Evolutionary conservation across 306 rosid genomes (phyloP), one percentile per base, ranked within the genome.

Genomic region (Acacia melanoxylon): DNA sequence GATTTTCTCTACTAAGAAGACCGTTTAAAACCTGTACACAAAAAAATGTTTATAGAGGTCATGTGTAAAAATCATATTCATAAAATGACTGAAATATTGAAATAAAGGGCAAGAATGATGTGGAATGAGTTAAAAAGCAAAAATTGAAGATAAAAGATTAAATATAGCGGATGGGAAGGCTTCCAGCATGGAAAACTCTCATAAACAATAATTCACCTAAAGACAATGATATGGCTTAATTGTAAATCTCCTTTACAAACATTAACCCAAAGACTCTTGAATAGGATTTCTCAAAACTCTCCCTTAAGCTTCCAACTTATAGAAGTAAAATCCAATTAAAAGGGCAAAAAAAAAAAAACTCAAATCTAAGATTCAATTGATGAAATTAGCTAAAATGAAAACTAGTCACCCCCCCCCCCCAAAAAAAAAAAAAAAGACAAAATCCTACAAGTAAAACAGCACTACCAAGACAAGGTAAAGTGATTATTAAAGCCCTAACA

Each of bases 1-100:
- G 98, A 89, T 95, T 95, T 84, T 92, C 97, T 90, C 99, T 92
- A 78, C 84, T 91, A 44, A 95, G 95, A 80, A 95, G 92, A 87
- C 99, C 99, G 72, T 95, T 93, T 77, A 95, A 90, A 89, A 95
- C 99, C 99, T 95, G 92, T 88, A 89, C 25, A 76, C 70, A 46
- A 81, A 75, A 31, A 77, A 74, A 78, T 74, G 51, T 54, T 68
- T 74, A 72, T 78, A 42, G 68, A 79, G 82, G 56, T 69, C 74
- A 22, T 6, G 74, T 24, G 20, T 33, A 42, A 15, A 69, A 69
- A 69, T 20, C 19, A 69, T 69, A 69, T 42, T n/a, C 25, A 69
- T 42, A 41, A 25, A 69, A n/a, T n/a, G 54, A 69, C 54, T 11
- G 35, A 13, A 42, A n/a, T 11, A 69, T 13, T 42, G 74, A 69